Percentiles rank a stretch among this genome's conserved stretches.
phyloP scores from a whole-genome alignment of 352 stramenopile genomes.

The Phytophthora pini region DNA sequence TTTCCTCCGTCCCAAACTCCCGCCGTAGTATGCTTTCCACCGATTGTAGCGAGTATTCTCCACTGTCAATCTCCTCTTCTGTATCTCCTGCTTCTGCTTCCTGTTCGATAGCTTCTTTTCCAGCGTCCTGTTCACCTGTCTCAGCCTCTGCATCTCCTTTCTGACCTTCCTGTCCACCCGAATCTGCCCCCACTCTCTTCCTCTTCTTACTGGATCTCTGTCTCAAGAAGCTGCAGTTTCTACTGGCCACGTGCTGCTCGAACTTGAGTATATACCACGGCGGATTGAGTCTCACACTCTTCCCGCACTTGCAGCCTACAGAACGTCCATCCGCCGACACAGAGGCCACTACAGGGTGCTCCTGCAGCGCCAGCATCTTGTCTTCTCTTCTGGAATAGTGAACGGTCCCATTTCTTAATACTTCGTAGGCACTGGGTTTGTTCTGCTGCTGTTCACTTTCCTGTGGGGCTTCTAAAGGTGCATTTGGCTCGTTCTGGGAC shows the following conservation, averaged over 20 bases:
- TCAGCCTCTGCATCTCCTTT: background rate
- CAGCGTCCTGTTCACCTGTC: background rate
- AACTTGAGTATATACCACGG: constrained; percentile 90
- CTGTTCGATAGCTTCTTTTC: background rate
- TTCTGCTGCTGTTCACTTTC: background rate
- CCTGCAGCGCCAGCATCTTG: constrained; percentile 62
- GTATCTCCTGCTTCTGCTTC: background rate
- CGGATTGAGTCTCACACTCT: constrained; percentile 74
- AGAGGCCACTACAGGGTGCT: constrained; percentile 61
- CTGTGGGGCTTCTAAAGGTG: background rate
- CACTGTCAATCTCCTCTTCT: background rate
- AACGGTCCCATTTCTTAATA: constrained; percentile 29
- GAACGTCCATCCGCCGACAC: constrained; percentile 58
- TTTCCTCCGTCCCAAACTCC: constrained; percentile 33
- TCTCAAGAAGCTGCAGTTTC: constrained; percentile 78
- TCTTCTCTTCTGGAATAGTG: constrained; percentile 66
- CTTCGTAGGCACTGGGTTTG: constrained; percentile 40
- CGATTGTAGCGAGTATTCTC: constrained; percentile 39
- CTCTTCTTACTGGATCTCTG: constrained; percentile 33
- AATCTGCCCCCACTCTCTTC: constrained; percentile 15
- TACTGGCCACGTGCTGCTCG: constrained; percentile 84
- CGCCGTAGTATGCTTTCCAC: constrained; percentile 38
- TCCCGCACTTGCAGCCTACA: constrained; percentile 75
- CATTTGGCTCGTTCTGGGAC: constrained; percentile 9
- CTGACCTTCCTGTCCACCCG: background rate